phyloP scores from a whole-genome alignment of 345 rosid genomes.

The Salix suchowensis region DNA sequence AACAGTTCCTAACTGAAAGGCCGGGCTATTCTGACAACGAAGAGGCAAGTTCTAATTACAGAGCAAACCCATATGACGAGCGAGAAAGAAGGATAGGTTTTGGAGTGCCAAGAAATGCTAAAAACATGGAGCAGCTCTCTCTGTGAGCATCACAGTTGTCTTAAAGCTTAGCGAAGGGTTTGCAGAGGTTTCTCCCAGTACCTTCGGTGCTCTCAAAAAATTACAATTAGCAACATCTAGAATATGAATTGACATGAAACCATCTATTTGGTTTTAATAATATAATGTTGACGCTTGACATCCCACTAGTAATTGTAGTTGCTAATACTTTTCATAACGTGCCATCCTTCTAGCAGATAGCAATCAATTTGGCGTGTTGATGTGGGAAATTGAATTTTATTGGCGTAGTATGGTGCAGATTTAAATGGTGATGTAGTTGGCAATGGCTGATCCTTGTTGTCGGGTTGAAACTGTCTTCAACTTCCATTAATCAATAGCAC shows the following conservation, averaged over 20 bases:
- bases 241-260: neutral
- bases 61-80: constrained; percentile 53
- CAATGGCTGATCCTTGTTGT: neutral
- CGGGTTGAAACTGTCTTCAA: neutral
- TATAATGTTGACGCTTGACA: constrained; percentile 1
- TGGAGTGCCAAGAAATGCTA: constrained; percentile 40
- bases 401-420: neutral
- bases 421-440: neutral
- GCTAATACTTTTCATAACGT: neutral
- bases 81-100: constrained; percentile 47
- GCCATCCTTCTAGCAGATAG: neutral
- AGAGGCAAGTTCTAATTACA: constrained; percentile 72
- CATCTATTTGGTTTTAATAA: constrained; percentile 7
- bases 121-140: constrained; percentile 61
- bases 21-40: constrained; percentile 84
- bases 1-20: constrained; percentile 85
- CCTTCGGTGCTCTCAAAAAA: neutral
- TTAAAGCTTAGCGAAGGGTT: constrained; percentile 10
- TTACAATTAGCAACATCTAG: neutral
- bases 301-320: neutral
- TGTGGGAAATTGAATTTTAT: neutral
- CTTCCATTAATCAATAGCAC: neutral
- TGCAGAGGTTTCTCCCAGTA: constrained; percentile 7
- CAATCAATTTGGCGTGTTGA: neutral
- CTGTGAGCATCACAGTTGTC: constrained; percentile 37